Evolutionary conservation across 2,329 filamentous ascomycete genomes (phyloP), one percentile per base, ranked within the genome.

Genomic region (Aspergillus niger): DNA sequence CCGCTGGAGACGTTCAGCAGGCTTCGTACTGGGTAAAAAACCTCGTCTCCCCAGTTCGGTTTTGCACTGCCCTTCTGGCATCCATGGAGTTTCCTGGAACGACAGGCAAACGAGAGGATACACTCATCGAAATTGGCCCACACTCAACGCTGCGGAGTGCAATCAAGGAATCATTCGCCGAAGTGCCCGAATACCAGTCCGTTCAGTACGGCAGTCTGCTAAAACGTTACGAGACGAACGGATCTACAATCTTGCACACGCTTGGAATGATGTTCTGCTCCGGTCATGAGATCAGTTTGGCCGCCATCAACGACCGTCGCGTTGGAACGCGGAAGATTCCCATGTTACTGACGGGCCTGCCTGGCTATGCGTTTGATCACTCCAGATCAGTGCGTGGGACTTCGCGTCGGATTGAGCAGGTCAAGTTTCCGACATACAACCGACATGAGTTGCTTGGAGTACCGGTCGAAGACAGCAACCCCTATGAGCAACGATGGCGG

Each of bases 321-420:
- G 36, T 5, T 10, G 36, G 36, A 13, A 3, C 36, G 36, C 11
- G 8, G 6, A 38, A 38, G 6, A 38, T 4, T 3, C 36, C 36
- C 36, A 10, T 10, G n/a, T 15, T 38, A 13, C 36, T 38, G 5
- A 38, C 36, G 7, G 11, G 36, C n/a, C 36, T 38, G 3, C 36
- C 36, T 5, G 11, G 36, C 36, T 38, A 38, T 15, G 36, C 36
- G 11, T 61, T 5, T 8, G 24, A n/a, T 75, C 79, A 55, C 69
- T 76, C 2, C 79, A 79, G 0, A 61, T 70, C 2, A 81, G 81
- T 58, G 72, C 78, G 0, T 82, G 77, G 65, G 73, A 80, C 57
- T 77, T 78, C 50, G 30, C 65, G 67, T 5, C 59, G 63, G 36
- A 15, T 38, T 5, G 51, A 65, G 28, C 47, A 57, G 2, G 6